A percentile compares a stretch with the other conserved stretches of the same genome.
Evolutionary conservation across 192 early-diverging fungal species (phyloP).

Genomic region (Entomortierella parvispora): DNA sequence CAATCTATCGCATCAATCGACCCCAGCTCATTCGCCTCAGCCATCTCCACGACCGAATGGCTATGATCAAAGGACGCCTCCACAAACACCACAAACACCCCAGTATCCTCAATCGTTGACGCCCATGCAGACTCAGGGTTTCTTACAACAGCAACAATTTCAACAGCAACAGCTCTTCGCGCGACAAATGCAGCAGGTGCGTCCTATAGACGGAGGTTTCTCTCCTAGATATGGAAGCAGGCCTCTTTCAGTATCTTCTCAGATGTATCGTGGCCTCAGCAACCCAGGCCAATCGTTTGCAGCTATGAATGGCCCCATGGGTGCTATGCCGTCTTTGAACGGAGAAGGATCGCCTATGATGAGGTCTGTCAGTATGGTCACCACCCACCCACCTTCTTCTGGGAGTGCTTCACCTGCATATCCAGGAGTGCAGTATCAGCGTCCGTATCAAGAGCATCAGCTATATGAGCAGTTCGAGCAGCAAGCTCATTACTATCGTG

Average conservation of each 20-base stretch:
- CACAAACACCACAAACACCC: constrained; percentile 1
- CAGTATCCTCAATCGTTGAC: constrained; percentile 3
- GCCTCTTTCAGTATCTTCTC: background rate
- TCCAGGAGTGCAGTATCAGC: constrained; percentile 11
- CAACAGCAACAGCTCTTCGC: background rate
- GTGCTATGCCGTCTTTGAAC: background rate
- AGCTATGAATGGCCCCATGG: background rate
- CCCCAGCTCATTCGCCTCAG: background rate
- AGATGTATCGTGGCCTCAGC: background rate
- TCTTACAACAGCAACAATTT: constrained; percentile 8
- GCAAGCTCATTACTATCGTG: constrained; percentile 33
- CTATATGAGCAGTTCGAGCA: constrained; percentile 34
- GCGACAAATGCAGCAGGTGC: background rate
- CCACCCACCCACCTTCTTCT: background rate
- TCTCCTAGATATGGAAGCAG: background rate
- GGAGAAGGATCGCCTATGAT: background rate
- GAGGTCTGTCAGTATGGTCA: constrained; percentile 20
- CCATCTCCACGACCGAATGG: background rate
- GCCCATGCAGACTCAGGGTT: constrained; percentile 3
- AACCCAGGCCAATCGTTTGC: background rate
- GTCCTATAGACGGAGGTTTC: background rate
- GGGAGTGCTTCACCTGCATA: background rate
- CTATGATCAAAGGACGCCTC: too few relatives aligned
- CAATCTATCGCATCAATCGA: background rate
- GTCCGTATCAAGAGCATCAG: constrained; percentile 18